Evolutionary conservation across 805 yeast genomes (phyloP).

Genomic region (Sugiyamaella mastotermitis): DNA sequence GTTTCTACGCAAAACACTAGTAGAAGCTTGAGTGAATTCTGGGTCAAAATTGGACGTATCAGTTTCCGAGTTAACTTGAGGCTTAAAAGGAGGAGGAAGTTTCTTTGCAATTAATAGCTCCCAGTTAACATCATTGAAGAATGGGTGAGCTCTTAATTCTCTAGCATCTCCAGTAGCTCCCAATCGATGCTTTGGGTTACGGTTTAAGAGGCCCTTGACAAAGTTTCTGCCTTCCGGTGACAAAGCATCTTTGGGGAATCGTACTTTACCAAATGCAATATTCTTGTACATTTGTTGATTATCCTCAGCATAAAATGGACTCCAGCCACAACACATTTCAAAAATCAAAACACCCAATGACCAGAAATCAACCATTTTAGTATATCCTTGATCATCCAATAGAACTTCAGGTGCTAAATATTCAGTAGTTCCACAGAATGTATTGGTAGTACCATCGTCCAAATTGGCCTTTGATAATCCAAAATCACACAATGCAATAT

Average conservation of each 20-base stretch:
- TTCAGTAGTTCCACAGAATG: slow-evolving; percentile 98
- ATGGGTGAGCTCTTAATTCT: slow-evolving; percentile 87
- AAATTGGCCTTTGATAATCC: slow-evolving; percentile 93
- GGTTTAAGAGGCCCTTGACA: slow-evolving; percentile 88
- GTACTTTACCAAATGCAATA: slow-evolving; percentile 96
- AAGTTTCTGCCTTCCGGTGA: slow-evolving; percentile 91
- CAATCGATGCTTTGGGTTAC: slow-evolving; percentile 92
- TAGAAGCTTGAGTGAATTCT: slow-evolving; percentile 88
- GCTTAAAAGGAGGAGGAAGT: slow-evolving; percentile 95
- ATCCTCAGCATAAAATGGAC: slow-evolving; percentile 96
- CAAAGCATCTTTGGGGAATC: slow-evolving; percentile 93
- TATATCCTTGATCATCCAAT: slow-evolving; percentile 92
- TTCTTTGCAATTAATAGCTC: slow-evolving; percentile 65
- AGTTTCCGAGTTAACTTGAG: slow-evolving; percentile 82
- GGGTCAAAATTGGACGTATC: slow-evolving; percentile 98
- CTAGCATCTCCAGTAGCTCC: slow-evolving; percentile 91
- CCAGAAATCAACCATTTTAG: slow-evolving; percentile 99
- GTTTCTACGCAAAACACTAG: slow-evolving; percentile 65
- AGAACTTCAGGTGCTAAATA: slow-evolving; percentile 96
- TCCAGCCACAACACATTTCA: slow-evolving; percentile 99
- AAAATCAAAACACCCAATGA: slow-evolving; percentile 93
- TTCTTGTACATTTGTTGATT: slow-evolving; percentile 99
- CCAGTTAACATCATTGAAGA: slow-evolving; percentile 92
- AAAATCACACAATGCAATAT: slow-evolving; percentile 94
- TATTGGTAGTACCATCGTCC: slow-evolving; percentile 85